Conservation (phyloP, 495 filamentous ascomycete species). For the Talaromyces adpressus region DNA sequence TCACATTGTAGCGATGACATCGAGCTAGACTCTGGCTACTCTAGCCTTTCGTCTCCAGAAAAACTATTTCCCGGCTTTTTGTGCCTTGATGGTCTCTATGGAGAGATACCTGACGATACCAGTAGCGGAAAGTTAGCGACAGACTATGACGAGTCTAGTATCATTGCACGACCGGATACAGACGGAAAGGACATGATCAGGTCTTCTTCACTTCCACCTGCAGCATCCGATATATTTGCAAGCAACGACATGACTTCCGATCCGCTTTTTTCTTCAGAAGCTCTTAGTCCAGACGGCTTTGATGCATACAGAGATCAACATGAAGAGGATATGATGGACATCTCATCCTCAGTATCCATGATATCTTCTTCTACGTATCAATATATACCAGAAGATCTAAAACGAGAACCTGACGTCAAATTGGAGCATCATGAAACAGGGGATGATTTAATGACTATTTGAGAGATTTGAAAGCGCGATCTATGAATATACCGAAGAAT, state of each 20-base stretch:
- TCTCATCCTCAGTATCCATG: not conserved
- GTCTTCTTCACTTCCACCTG: not conserved
- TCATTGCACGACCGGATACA: not conserved
- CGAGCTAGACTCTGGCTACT: not conserved
- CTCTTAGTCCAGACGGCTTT: not conserved
- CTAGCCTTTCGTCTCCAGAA: not conserved
- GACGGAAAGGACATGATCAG: not conserved
- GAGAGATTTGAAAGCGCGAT: not conserved
- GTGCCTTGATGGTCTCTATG: not conserved
- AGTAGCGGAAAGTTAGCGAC: not conserved
- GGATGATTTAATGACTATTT: not conserved
- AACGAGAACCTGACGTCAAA: not conserved
- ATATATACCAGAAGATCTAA: not conserved
- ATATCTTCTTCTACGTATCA: not conserved
- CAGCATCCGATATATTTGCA: not conserved
- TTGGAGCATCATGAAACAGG: not conserved
- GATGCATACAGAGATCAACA: not conserved
- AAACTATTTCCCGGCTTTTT: not conserved
- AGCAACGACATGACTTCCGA: not conserved
- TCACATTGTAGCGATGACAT: not conserved
- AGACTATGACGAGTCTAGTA: not conserved
- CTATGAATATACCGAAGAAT: not conserved
- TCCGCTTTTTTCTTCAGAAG: not conserved
- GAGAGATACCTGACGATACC: not conserved
- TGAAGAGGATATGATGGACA: not conserved